Evolutionary conservation across 768 basidiomycete genomes (phyloP).

Genomic region (Collybiopsis luxurians): DNA sequence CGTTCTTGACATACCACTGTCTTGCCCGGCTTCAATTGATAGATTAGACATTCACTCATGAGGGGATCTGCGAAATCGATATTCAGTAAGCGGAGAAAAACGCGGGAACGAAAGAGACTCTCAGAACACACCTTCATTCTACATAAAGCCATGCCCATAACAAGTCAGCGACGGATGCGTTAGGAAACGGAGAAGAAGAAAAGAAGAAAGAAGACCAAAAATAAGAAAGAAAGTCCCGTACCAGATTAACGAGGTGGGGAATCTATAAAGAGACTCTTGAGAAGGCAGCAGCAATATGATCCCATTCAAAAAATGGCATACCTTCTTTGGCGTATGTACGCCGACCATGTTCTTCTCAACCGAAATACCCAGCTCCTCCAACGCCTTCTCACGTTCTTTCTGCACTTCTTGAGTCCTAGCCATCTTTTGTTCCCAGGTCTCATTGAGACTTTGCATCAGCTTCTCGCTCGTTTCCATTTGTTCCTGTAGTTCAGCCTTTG

Average conservation of each 20-base stretch:
- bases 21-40: conserved; percentile 85
- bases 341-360: conserved; percentile 97
- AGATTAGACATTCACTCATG: conserved; percentile 94
- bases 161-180: no score
- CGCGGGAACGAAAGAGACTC: background rate
- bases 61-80: conserved; percentile 64
- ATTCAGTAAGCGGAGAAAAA: background rate
- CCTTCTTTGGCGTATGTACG: conserved; percentile 97
- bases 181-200: no score
- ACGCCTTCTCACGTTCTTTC: conserved; percentile 94
- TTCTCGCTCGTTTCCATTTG: conserved; percentile 96
- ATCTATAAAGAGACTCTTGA: conserved; percentile 54
- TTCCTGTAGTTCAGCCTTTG: conserved; percentile 96
- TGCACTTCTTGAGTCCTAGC: conserved; percentile 90
- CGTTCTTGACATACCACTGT: conserved; percentile 54
- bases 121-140: conserved; percentile 67
- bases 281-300: background rate
- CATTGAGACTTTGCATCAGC: conserved; percentile 88
- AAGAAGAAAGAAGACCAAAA: no score
- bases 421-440: conserved; percentile 97
- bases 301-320: conserved; percentile 17
- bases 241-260: conserved; percentile 92
- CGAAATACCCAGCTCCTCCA: conserved; percentile 96
- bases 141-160: conserved; percentile 3
- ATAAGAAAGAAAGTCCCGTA: conserved; percentile 45